Conservation (phyloP, 805 yeast genomes). For the Metschnikowia orientalis region DNA sequence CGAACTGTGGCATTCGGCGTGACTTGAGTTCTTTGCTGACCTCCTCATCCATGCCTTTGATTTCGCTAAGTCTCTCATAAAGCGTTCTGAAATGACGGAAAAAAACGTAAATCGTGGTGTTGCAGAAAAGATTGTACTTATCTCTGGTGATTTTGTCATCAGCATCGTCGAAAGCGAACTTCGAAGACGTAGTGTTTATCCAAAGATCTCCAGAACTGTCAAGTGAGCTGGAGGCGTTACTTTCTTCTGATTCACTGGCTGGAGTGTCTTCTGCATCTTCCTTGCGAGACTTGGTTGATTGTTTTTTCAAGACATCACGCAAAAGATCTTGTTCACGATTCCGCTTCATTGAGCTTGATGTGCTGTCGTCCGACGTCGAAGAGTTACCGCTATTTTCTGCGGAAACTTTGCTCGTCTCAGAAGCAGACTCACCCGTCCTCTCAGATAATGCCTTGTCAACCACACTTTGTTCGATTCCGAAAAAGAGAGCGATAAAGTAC, state of each 20-base stretch:
- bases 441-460: conserved; percentile 39
- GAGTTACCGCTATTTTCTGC: conserved; percentile 15
- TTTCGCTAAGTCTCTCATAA: conserved; percentile 74
- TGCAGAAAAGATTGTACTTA: conserved; percentile 76
- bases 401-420: conserved; percentile 15
- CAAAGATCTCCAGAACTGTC: conserved; percentile 41
- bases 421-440: conserved; percentile 19
- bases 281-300: conserved; percentile 34
- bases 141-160: conserved; percentile 39
- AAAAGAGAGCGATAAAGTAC: conserved; percentile 68
- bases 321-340: conserved; percentile 53
- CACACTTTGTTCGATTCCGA: conserved; percentile 50
- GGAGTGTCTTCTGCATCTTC: conserved; percentile 34
- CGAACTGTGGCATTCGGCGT: conserved; percentile 67
- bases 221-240: conserved; percentile 27
- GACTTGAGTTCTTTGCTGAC: conserved; percentile 69
- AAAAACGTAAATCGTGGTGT: conserved; percentile 83
- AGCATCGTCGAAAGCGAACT: conserved; percentile 25
- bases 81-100: conserved; percentile 80
- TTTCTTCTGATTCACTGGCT: conserved; percentile 30
- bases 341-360: no score
- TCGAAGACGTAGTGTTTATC: conserved; percentile 35
- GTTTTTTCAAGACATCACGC: conserved; percentile 56
- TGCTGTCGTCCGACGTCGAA: conserved; percentile 9
- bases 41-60: conserved; percentile 64